A percentile compares a stretch with the other conserved stretches of the same genome.
phyloP scores from a whole-genome alignment of 176 grass and related monocot genomes.

The Rhynchospora pubera region DNA sequence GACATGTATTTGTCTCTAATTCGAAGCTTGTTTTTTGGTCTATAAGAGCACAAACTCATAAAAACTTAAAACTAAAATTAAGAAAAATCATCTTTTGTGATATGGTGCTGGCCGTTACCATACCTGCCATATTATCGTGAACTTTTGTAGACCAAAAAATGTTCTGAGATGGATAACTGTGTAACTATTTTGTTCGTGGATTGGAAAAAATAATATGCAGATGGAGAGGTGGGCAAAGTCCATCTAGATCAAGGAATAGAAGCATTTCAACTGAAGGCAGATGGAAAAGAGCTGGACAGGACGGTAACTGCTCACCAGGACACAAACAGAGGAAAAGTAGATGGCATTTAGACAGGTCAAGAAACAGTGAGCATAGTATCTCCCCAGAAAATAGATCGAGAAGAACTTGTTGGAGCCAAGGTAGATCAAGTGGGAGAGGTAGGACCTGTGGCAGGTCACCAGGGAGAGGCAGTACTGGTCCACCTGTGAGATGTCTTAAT shows the following conservation, averaged over 20 bases:
- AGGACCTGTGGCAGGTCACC: not conserved
- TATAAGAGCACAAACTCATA: not conserved
- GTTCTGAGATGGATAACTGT: not conserved
- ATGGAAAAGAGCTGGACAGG: not conserved
- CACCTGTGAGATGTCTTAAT: not conserved
- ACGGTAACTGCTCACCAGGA: not conserved
- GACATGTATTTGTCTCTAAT: not conserved
- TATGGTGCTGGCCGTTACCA: not conserved
- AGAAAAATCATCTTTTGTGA: not conserved
- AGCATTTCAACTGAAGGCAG: not conserved
- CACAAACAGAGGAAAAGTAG: not conserved
- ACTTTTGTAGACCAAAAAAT: not conserved
- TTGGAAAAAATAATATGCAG: not conserved
- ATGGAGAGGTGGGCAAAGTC: not conserved
- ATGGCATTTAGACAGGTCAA: not conserved
- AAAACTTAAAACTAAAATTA: not conserved
- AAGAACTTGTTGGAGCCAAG: not conserved
- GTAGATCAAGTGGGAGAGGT: slow-evolving; percentile 1
- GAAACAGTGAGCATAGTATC: not conserved
- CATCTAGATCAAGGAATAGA: not conserved
- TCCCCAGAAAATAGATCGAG: not conserved
- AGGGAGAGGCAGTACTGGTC: not conserved
- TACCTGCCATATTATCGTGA: not conserved
- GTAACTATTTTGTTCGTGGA: not conserved
- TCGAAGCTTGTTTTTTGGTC: not conserved